Evolutionary conservation across 768 basidiomycete species (phyloP).

Genomic region (Leccinum variicolor): DNA sequence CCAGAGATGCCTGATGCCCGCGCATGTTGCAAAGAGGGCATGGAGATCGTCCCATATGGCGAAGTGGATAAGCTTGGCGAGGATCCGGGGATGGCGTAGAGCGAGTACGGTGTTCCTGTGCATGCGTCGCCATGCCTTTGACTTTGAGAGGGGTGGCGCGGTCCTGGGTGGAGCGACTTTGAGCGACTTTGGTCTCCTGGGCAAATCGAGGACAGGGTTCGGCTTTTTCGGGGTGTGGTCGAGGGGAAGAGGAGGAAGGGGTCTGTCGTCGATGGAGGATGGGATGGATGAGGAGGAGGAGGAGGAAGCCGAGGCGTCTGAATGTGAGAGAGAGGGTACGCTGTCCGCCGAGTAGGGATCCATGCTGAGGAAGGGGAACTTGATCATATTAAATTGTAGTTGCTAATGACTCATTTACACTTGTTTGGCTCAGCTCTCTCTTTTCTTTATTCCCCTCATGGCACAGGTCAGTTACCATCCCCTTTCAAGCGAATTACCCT

Average conservation of each 20-base stretch:
- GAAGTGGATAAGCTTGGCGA: slow-evolving; percentile 31
- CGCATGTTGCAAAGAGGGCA: slow-evolving; percentile 35
- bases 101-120: slow-evolving; percentile 23
- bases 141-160: slow-evolving; percentile 7
- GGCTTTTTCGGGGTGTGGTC: neutral
- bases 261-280: slow-evolving; percentile 14
- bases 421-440: slow-evolving; percentile 8
- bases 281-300: slow-evolving; percentile 7
- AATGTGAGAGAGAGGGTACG: slow-evolving; percentile 28
- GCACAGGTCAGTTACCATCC: slow-evolving; percentile 3
- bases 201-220: neutral
- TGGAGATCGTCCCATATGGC: slow-evolving; percentile 40
- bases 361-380: slow-evolving; percentile 19
- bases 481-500: neutral
- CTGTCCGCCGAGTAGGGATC: slow-evolving; percentile 20
- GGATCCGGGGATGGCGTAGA: slow-evolving; percentile 34
- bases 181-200: neutral
- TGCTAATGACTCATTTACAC: slow-evolving; percentile 1
- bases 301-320: slow-evolving; percentile 23
- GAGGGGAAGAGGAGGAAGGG: slow-evolving; percentile 19
- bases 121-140: slow-evolving; percentile 28
- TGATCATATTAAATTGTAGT: too few relatives aligned
- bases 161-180: slow-evolving; percentile 1
- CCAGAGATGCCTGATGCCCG: slow-evolving; percentile 34
- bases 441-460: slow-evolving; percentile 6